phyloP scores from a whole-genome alignment of 306 rosid species.

The Senna siamea region DNA sequence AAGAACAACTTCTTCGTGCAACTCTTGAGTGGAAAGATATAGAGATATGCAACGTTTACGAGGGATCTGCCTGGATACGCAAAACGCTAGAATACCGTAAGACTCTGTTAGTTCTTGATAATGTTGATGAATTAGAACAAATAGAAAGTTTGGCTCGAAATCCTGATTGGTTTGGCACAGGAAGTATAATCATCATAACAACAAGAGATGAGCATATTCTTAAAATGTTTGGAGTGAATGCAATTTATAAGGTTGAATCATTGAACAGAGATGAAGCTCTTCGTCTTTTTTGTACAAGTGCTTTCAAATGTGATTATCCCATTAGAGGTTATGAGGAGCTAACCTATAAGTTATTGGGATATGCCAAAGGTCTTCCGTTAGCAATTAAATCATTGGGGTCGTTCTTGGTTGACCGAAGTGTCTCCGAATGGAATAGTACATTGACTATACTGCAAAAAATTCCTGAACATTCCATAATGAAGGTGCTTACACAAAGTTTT shows the following conservation, averaged over 20 bases:
- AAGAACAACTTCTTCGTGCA: conserved; percentile 24
- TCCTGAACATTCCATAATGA: not conserved
- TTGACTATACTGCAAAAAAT: not conserved
- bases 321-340: not conserved
- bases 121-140: not conserved
- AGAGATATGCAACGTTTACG: rapidly evolving
- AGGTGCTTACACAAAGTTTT: not conserved
- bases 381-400: conserved; percentile 35
- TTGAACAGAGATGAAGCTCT: not conserved
- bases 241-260: not conserved
- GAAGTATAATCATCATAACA: conserved; percentile 34
- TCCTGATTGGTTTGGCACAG: not conserved
- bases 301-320: not conserved
- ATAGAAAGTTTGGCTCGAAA: not conserved
- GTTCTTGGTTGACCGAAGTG: not conserved
- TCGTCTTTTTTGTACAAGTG: conserved; percentile 28
- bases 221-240: not conserved
- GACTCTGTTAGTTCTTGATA: conserved; percentile 15
- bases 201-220: conserved; percentile 30
- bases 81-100: not conserved
- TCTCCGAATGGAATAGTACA: conserved; percentile 29
- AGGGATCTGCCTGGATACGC: not conserved
- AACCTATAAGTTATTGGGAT: not conserved
- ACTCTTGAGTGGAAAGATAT: not conserved
- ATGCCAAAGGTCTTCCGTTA: conserved; percentile 24